phyloP scores from a whole-genome alignment of 345 rosid genomes.

The Eutrema japonicum region DNA sequence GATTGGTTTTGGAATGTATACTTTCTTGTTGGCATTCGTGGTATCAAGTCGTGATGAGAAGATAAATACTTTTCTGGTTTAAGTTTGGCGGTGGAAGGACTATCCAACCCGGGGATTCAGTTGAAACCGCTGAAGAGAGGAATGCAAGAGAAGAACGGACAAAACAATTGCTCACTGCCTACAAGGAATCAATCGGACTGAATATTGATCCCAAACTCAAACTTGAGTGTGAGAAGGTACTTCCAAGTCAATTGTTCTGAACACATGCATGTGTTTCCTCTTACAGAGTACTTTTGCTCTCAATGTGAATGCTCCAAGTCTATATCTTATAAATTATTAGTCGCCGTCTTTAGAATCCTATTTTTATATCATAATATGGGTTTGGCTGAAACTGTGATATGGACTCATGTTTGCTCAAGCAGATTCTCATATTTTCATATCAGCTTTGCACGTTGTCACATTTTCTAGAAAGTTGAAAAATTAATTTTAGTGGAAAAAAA shows the following conservation, averaged over 20 bases:
- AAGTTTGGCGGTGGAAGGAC: conserved; percentile 91
- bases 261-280: conserved; percentile 6
- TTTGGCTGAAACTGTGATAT: conserved; percentile 10
- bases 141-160: conserved; percentile 69
- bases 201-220: conserved; percentile 72
- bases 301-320: conserved; percentile 10
- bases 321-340: not conserved
- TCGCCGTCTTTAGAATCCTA: conserved; percentile 12
- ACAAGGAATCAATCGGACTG: conserved; percentile 67
- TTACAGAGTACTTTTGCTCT: not conserved
- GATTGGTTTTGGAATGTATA: conserved; percentile 4
- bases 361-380: not conserved
- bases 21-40: not conserved
- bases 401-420: conserved; percentile 21
- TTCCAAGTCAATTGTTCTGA: not conserved
- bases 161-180: conserved; percentile 65
- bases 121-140: conserved; percentile 79
- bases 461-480: conserved; percentile 9
- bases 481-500: not conserved
- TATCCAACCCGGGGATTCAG: conserved; percentile 75
- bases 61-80: conserved; percentile 27
- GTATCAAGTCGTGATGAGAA: conserved; percentile 10
- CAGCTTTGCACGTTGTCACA: not conserved
- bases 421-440: conserved; percentile 24
- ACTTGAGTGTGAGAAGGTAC: conserved; percentile 83